Evolutionary conservation across 2,329 filamentous ascomycete species (phyloP).

Genomic region (Colletotrichum tanaceti): DNA sequence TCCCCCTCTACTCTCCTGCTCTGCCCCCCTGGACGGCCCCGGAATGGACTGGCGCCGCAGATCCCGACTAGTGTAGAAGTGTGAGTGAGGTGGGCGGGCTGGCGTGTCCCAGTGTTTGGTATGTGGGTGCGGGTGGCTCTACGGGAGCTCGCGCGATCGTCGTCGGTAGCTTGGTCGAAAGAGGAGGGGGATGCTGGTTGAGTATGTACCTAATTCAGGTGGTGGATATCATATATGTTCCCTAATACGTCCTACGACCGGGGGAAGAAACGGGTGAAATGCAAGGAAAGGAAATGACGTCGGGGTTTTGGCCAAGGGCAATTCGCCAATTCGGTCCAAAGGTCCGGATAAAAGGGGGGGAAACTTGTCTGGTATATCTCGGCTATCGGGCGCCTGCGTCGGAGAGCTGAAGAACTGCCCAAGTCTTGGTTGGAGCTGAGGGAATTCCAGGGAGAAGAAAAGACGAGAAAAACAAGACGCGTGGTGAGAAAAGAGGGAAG

Average conservation of each 20-base stretch:
- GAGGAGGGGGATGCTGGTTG: not conserved
- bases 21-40: constrained; percentile 6
- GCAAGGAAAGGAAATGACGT: not conserved
- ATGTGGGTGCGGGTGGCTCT: constrained; percentile 10
- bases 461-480: constrained; percentile 33
- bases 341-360: not conserved
- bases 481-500: constrained; percentile 25
- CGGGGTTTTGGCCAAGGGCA: not conserved
- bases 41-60: constrained; percentile 31
- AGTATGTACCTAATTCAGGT: constrained; percentile 8
- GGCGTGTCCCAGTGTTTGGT: constrained; percentile 27
- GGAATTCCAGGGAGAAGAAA: not conserved
- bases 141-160: constrained; percentile 32
- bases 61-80: constrained; percentile 2
- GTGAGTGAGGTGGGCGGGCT: constrained; percentile 16
- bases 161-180: constrained; percentile 20
- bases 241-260: not conserved
- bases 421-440: not conserved
- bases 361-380: not conserved
- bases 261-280: not conserved
- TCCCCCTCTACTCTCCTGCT: not conserved
- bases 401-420: constrained; percentile 1
- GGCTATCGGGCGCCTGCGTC: constrained; percentile 24
- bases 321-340: not conserved
- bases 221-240: constrained; percentile 2